Base-by-base conservation (phyloP, 495 filamentous ascomycete species). In the Cryomyces antarcticus region DNA sequence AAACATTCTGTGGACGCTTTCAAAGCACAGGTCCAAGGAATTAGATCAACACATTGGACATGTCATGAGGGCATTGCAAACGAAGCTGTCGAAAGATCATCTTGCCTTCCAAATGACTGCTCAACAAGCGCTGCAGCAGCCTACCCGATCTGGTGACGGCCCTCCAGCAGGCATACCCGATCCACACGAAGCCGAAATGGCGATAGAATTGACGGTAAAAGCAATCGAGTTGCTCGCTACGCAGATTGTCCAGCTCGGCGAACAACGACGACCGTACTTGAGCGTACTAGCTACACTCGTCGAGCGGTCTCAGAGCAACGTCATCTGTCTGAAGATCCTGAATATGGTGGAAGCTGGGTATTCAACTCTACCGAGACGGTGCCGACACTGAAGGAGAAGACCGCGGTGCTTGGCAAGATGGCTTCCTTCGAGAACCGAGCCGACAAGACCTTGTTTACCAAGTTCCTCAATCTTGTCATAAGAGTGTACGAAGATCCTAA, bases 351-450 rank as follows among this genome's bases (percentile, higher is more conserved):
- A 93, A 52, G 65, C 64, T 99, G 92, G 92, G 80, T 96, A 9
- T 96, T 99, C 69, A 71, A 82, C 42, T 86, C 83, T 2, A 82
- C 79, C 30, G 87, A 93, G 45, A 81, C 82, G 4, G 93, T 87
- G 72, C 92, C 92, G 3, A 94, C 88, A 0, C 64, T 96, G 4
- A 99, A 99, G 56, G 92, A 99, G 60, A 96, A 96, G 63, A 93
- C 84, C 1, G 92, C 92, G 1, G 88, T 99, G 0, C 57, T 99
- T 12, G 82, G 85, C 52, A 99, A 99, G 61, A 99, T 99, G 92
- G 62, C 95, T 34, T 73, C 85, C 0, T 96, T 99, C 46, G 92
- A 99, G 56, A 71, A 79, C 40, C 72, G 87, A 24, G 57, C 69
- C 7, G 87, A 95, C 57, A 74, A 73, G 30, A 79, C 80, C 0